Percentiles rank a stretch among this genome's conserved stretches.
Evolutionary conservation across 2,329 filamentous ascomycete species (phyloP).

Genomic region (Epichloe sp.): DNA sequence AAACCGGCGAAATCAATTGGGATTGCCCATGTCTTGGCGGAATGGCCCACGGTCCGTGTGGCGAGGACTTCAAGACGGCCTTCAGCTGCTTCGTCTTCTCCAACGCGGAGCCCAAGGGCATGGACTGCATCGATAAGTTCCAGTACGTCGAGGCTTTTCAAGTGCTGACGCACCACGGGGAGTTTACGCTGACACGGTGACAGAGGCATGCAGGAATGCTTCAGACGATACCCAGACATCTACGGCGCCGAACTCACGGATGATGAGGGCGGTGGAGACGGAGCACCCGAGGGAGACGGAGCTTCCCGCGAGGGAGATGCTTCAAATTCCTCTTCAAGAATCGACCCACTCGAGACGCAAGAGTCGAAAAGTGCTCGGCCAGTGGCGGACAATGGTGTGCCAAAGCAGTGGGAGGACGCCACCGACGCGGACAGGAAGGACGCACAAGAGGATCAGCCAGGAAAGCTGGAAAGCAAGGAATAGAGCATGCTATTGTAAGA

Average conservation of each 20-base stretch:
- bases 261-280: constrained; percentile 40
- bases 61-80: constrained; percentile 85
- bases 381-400: constrained; percentile 4
- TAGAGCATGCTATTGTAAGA: neutral
- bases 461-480: constrained; percentile 9
- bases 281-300: constrained; percentile 9
- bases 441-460: constrained; percentile 8
- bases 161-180: neutral
- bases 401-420: constrained; percentile 16
- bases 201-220: constrained; percentile 95
- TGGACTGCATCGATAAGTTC: constrained; percentile 96
- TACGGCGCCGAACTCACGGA: constrained; percentile 82
- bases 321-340: neutral
- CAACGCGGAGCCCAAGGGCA: constrained; percentile 87
- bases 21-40: constrained; percentile 95
- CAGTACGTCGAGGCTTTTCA: constrained; percentile 47
- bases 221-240: constrained; percentile 80
- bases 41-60: constrained; percentile 93
- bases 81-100: constrained; percentile 99
- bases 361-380: constrained; percentile 3
- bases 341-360: constrained; percentile 7
- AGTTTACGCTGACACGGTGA: constrained; percentile 14
- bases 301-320: constrained; percentile 3
- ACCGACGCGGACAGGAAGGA: constrained; percentile 16
- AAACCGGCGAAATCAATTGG: constrained; percentile 99